Base-by-base conservation (phyloP, 345 rosid genomes). In the Salix purpurea region DNA sequence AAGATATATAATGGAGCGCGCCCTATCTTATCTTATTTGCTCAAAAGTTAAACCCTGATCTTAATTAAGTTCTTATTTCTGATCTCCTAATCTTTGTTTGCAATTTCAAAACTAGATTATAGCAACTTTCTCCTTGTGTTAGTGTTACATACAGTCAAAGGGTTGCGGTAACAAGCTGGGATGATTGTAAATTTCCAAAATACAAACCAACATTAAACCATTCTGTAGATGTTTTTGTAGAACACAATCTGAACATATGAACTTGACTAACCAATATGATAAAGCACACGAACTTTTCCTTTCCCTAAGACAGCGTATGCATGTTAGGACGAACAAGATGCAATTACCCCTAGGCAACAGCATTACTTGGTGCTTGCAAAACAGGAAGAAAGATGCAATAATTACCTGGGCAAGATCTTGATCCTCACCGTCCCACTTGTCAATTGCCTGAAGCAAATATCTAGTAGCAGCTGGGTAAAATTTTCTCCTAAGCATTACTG, bases 371-470 rank as follows among this genome's bases (percentile, higher is more conserved):
- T 15, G 67, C 44, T 70, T 28, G 42, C n/a, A 71, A 46, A 73
- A 26, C 26, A n/a, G 26, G 26, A 68, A 76, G 79, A 21, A 28
- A 36, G 69, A 21, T 21, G 21, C 62, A 65, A 70, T 11, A 60
- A 77, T 34, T 85, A 95, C 97, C 99, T 95, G 99, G 7, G 99
- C 96, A 79, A 95, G 96, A 87, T 95, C 99, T 84, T 95, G 99
- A 84, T 90, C 97, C 37, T 95, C 98, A 67, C 99, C 97, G 70
- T 93, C 99, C 99, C 99, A 95, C 85, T 93, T 95, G 42, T 88
- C 90, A 76, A 95, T 90, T 26, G 99, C 98, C 86, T 91, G 94
- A 77, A 82, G 89, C 88, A 95, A 88, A 81, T 81, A 91, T 80
- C 89, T 95, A 73, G 83, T 88, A 34, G 99, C 99, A 71, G 96